Evolutionary conservation across 768 basidiomycete species (phyloP).

Genomic region (Leccinum boreale): DNA sequence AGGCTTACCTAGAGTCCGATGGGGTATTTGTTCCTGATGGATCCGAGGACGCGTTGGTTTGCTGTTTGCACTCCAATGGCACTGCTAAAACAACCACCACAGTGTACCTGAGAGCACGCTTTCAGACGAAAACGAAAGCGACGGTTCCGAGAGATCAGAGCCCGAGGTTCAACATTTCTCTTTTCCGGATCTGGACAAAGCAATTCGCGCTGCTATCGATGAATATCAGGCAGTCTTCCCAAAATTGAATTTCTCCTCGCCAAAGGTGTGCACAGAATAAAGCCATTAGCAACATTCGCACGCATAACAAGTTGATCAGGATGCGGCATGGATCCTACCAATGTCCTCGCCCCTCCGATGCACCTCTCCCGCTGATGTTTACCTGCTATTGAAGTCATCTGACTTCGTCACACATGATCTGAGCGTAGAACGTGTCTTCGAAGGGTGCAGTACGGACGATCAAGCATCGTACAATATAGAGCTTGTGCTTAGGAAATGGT

Average conservation of each 20-base stretch:
- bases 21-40: slow-evolving; percentile 83
- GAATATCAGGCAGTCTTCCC: slow-evolving; percentile 86
- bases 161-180: slow-evolving; percentile 43
- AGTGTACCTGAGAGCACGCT: slow-evolving; percentile 55
- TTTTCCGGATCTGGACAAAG: slow-evolving; percentile 79
- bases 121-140: slow-evolving; percentile 53
- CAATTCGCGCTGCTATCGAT: slow-evolving; percentile 62
- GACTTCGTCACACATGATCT: slow-evolving; percentile 87
- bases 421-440: slow-evolving; percentile 57
- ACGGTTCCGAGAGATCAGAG: slow-evolving; percentile 34
- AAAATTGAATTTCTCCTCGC: slow-evolving; percentile 96
- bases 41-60: slow-evolving; percentile 69
- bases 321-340: slow-evolving; percentile 89
- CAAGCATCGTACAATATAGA: slow-evolving; percentile 59
- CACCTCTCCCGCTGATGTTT: slow-evolving; percentile 84
- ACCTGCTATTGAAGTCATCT: slow-evolving; percentile 88
- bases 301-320: slow-evolving; percentile 43
- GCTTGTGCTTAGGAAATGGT: slow-evolving; percentile 89
- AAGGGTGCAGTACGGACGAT: slow-evolving; percentile 44
- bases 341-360: slow-evolving; percentile 83
- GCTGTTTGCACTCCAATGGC: background rate
- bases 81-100: background rate
- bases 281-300: background rate
- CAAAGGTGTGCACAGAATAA: slow-evolving; percentile 53
- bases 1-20: slow-evolving; percentile 74